phyloP scores from a whole-genome alignment of 2,329 filamentous ascomycete genomes.

The Fusarium sp. region DNA sequence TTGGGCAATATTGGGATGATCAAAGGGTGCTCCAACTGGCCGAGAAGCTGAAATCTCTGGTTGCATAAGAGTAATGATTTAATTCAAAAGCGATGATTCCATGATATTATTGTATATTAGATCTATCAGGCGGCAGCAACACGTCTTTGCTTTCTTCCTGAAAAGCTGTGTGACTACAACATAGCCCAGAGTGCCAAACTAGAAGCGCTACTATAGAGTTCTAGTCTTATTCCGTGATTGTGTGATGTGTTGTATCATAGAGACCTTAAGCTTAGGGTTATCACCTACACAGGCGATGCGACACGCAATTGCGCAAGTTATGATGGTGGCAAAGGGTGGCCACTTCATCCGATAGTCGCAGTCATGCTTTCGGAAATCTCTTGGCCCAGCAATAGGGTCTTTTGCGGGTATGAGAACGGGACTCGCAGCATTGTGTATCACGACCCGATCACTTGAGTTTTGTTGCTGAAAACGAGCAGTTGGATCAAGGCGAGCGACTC shows the following conservation, averaged over 20 bases:
- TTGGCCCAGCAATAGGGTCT: background rate
- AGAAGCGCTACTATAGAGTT: background rate
- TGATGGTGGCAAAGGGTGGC: background rate
- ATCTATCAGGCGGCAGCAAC: conserved; percentile 10
- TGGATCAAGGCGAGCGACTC: conserved; percentile 49
- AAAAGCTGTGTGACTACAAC: too few relatives aligned
- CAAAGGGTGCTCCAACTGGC: conserved; percentile 71
- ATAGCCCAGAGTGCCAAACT: background rate
- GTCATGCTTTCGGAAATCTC: background rate
- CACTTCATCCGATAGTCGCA: background rate
- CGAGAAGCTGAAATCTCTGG: conserved; percentile 56
- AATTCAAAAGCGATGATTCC: conserved; percentile 26
- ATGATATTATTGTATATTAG: conserved; percentile 36
- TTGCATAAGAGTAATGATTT: conserved; percentile 20
- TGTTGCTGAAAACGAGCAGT: background rate
- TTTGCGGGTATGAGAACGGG: too few relatives aligned
- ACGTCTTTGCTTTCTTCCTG: background rate
- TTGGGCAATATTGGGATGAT: conserved; percentile 87
- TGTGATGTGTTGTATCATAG: background rate
- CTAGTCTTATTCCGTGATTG: background rate
- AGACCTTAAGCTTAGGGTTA: background rate
- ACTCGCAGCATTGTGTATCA: background rate
- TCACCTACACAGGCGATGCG: background rate
- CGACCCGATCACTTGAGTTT: background rate
- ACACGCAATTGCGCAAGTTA: background rate